Evolutionary conservation across 2,329 filamentous ascomycete species (phyloP).

Genomic region (Alternaria hordeiaustralica): DNA sequence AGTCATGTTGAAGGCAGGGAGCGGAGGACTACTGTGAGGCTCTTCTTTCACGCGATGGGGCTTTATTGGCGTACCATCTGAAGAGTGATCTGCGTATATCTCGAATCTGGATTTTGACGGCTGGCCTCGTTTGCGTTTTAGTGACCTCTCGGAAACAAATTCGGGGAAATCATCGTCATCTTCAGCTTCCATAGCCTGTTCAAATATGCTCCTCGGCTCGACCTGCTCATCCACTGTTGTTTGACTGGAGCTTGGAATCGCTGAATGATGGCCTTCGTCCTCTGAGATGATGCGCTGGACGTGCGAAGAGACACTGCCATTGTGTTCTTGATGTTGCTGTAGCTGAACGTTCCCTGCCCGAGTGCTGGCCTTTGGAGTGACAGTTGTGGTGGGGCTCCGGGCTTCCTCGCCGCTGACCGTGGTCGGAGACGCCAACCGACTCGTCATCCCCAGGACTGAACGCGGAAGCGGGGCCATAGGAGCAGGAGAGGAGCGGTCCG

Average conservation of each 20-base stretch:
- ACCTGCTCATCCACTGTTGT: slow-evolving; percentile 50
- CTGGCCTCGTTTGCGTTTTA: slow-evolving; percentile 52
- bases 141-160: slow-evolving; percentile 50
- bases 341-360: neutral
- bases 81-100: slow-evolving; percentile 28
- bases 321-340: neutral
- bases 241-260: slow-evolving; percentile 51
- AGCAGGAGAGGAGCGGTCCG: slow-evolving; percentile 26
- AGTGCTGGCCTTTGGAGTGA: slow-evolving; percentile 12
- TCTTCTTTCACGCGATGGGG: slow-evolving; percentile 52
- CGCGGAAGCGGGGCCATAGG: slow-evolving; percentile 12
- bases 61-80: slow-evolving; percentile 38
- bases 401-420: neutral
- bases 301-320: neutral
- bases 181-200: slow-evolving; percentile 9
- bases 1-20: slow-evolving; percentile 20
- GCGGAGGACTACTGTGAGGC: slow-evolving; percentile 41
- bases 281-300: neutral
- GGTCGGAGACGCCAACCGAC: neutral
- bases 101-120: slow-evolving; percentile 20
- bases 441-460: neutral
- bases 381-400: neutral
- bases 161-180: slow-evolving; percentile 51
- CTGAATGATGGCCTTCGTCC: slow-evolving; percentile 2
- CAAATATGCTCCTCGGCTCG: slow-evolving; percentile 18